A percentile compares a stretch with the other conserved stretches of the same genome.
Evolutionary conservation across 345 rosid species (phyloP).

Genomic region (Eutrema yunnanense): DNA sequence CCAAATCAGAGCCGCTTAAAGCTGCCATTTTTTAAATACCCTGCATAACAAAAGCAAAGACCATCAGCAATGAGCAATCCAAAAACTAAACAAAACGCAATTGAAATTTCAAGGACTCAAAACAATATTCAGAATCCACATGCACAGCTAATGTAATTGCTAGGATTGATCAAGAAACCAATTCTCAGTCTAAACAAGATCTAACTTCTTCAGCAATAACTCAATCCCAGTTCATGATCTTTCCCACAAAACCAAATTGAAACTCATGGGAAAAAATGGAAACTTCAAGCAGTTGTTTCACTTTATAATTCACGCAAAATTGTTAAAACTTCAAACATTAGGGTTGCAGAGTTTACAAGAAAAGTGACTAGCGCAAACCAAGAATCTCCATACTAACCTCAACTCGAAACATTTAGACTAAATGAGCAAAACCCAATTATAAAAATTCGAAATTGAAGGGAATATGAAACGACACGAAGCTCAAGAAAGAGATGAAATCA

Average conservation of each 20-base stretch:
- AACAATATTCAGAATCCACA: not conserved
- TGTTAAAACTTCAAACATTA: not conserved
- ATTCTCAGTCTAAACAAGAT: not conserved
- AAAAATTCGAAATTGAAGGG: not conserved
- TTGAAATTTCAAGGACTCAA: not conserved
- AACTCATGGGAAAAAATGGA: not conserved
- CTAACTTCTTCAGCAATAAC: not conserved
- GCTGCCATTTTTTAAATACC: constrained; percentile 35
- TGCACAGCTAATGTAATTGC: not conserved
- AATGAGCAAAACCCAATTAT: not conserved
- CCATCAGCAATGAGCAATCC: not conserved
- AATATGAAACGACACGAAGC: constrained; percentile 16
- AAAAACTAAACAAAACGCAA: not conserved
- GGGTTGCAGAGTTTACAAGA: not conserved
- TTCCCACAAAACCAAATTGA: not conserved
- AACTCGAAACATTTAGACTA: not conserved
- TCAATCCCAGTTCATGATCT: not conserved
- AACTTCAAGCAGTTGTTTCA: not conserved
- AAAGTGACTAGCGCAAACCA: not conserved
- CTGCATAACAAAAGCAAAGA: constrained; percentile 20
- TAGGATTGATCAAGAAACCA: not conserved
- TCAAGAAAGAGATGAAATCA: not conserved
- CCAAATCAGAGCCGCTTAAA: constrained; percentile 25
- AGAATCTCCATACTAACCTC: not conserved
- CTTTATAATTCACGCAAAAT: not conserved